Evolutionary conservation across 2,329 filamentous ascomycete genomes (phyloP).

Genomic region (Cladorrhinum sp.): DNA sequence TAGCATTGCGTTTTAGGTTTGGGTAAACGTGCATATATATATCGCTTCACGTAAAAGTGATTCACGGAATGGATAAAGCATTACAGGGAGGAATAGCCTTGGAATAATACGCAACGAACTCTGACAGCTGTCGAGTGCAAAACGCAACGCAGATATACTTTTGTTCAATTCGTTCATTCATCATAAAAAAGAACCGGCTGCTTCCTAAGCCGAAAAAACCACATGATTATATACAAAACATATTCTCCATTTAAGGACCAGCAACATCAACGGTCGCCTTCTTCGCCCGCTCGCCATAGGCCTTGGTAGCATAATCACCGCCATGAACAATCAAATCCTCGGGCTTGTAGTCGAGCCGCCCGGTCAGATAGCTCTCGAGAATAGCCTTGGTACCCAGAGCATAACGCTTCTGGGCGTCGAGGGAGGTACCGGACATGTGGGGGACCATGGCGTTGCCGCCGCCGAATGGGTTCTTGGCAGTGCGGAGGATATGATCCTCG

Average conservation of each 20-base stretch:
- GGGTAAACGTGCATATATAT: not conserved
- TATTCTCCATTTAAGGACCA: not conserved
- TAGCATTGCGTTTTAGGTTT: not conserved
- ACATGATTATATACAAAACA: not conserved
- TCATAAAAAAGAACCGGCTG: not conserved
- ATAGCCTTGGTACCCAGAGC: slow-evolving; percentile 86
- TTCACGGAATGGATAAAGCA: no score
- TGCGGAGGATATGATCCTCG: slow-evolving; percentile 86
- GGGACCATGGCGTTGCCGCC: slow-evolving; percentile 98
- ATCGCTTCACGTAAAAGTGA: no score
- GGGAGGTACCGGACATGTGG: slow-evolving; percentile 98
- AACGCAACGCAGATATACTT: no score
- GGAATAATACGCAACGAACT: no score
- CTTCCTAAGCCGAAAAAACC: not conserved
- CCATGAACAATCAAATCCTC: slow-evolving; percentile 87
- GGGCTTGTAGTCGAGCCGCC: slow-evolving; percentile 80
- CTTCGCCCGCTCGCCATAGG: slow-evolving; percentile 69
- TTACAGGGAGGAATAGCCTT: no score
- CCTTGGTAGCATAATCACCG: slow-evolving; percentile 93
- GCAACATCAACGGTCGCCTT: not conserved
- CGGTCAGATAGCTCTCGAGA: slow-evolving; percentile 84
- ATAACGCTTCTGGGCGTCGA: slow-evolving; percentile 94
- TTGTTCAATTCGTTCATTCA: no score
- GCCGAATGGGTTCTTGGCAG: slow-evolving; percentile 90
- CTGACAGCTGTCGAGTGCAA: no score